Evolutionary conservation across 2,329 filamentous ascomycete genomes (phyloP), one percentile per base, ranked within the genome.

Genomic region (Aspergillus tubingensis): DNA sequence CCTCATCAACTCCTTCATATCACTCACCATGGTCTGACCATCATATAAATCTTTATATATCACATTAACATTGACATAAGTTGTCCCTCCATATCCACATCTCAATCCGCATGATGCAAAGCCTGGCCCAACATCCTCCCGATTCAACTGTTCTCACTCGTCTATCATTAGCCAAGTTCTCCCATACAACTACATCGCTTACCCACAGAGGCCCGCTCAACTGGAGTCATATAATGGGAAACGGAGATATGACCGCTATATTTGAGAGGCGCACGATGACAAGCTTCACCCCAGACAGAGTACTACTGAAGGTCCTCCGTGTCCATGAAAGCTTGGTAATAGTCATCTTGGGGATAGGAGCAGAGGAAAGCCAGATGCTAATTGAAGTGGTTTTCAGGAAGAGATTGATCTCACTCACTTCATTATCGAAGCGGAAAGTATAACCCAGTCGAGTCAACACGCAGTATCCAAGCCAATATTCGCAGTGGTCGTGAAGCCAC

Each of bases 161-260:
- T 57, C 61, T 77, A 27, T 60, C 68, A 8, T 67, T 77, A 13
- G 70, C 71, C n/a, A 81, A 81, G 59, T 81, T 80, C 66, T 81
- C 79, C 19, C 75, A 79, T 64, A 75, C 79, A 15, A 79, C 74
- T 5, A 75, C 74, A 4, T 69, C 75, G 11, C 61, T 71, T 36
- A 71, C 74, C 17, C 73, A 76, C 54, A 71, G 68, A 30, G 75
- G 72, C 19, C 77, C 77, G 5, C 63, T 81, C n/a, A 72, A 69
- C 32, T 81, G 79, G 79, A 78, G 68, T 47, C 79, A 81, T 70
- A 64, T 80, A 5, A 72, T 74, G 21, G 74, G 74, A 5, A 70
- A 74, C 47, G 72, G 67, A 13, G 72, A 76, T 52, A 62, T 81
- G 6, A 63, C 66, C 30, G 74, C 71, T 25, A 48, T 72, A 2